phyloP scores from a whole-genome alignment of 1,284 basidiomycete species.

The Cutaneotrichosporon cavernicola region DNA sequence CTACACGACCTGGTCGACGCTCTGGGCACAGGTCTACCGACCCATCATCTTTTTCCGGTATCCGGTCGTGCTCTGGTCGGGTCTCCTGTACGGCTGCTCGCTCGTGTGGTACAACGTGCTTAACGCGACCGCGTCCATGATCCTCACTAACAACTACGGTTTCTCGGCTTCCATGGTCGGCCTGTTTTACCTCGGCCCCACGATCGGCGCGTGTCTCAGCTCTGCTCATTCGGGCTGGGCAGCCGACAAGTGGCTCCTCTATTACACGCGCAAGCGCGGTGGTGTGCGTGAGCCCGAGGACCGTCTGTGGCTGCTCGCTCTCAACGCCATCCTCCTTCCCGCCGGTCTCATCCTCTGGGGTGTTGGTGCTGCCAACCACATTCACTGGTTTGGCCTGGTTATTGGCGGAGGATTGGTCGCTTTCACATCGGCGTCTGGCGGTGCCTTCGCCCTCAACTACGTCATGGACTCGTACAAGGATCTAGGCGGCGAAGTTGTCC shows the following conservation, averaged over 20 bases:
- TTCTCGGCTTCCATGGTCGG: slow-evolving; percentile 29
- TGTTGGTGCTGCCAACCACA: slow-evolving; percentile 28
- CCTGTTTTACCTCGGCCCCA: slow-evolving; percentile 32
- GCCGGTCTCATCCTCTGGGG: slow-evolving; percentile 35
- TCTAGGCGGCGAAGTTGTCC: slow-evolving; percentile 30
- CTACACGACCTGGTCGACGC: slow-evolving; percentile 14
- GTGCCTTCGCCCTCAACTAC: slow-evolving; percentile 34
- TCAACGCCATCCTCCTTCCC: slow-evolving; percentile 29
- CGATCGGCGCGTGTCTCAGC: slow-evolving; percentile 28
- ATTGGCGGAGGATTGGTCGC: slow-evolving; percentile 29
- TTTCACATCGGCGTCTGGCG: slow-evolving; percentile 27
- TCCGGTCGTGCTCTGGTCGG: slow-evolving; percentile 29
- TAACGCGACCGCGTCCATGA: slow-evolving; percentile 28
- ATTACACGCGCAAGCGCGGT: slow-evolving; percentile 24
- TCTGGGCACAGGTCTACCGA: slow-evolving; percentile 24
- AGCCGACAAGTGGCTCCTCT: slow-evolving; percentile 28
- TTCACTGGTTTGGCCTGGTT: slow-evolving; percentile 34
- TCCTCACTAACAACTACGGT: slow-evolving; percentile 21
- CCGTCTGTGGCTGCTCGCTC: slow-evolving; percentile 29
- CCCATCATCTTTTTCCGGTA: slow-evolving; percentile 27
- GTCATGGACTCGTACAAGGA: slow-evolving; percentile 37
- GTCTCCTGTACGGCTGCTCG: slow-evolving; percentile 28
- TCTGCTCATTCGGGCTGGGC: slow-evolving; percentile 22
- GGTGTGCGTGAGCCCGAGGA: slow-evolving; percentile 41
- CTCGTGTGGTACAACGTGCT: slow-evolving; percentile 34